A percentile compares a stretch with the other conserved stretches of the same genome.
These are phyloP conservation scores for Scleroderma bovista DNA, from an alignment of 768 basidiomycete species.

Conservation along the genomic window DNA sequence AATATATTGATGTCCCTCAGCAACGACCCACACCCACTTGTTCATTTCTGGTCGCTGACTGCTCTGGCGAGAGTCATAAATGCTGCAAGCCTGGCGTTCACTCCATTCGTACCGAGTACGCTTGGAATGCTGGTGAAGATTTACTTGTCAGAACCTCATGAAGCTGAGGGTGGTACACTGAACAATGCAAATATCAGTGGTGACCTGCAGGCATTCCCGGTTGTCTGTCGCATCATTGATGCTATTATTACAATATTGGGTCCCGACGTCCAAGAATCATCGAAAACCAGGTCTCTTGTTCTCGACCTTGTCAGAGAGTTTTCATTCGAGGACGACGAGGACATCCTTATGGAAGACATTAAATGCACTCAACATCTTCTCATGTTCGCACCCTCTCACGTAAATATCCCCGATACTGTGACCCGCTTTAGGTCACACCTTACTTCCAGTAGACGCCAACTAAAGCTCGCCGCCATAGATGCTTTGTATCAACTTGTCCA, in stretches of 20 bases:
- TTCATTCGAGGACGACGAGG: conserved; percentile 79
- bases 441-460: conserved; percentile 71
- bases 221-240: conserved; percentile 87
- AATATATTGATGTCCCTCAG: conserved; percentile 92
- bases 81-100: conserved; percentile 87
- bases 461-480: conserved; percentile 93
- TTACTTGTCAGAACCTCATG: conserved; percentile 86
- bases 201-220: conserved; percentile 87
- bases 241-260: conserved; percentile 91
- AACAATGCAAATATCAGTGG: conserved; percentile 81
- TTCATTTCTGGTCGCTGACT: conserved; percentile 89
- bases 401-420: conserved; percentile 77
- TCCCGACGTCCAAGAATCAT: conserved; percentile 90
- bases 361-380: conserved; percentile 95
- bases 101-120: conserved; percentile 82
- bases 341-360: conserved; percentile 88
- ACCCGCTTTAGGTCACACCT: conserved; percentile 74
- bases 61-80: conserved; percentile 85
- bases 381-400: conserved; percentile 87
- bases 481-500: conserved; percentile 96
- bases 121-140: conserved; percentile 88
- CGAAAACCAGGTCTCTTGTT: conserved; percentile 70
- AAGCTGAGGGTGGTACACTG: conserved; percentile 84
- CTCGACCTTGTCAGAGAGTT: conserved; percentile 85
- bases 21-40: conserved; percentile 94